These are phyloP conservation scores for Vigna angularis DNA, from an alignment of 306 rosid genomes.

Conservation along the genomic window DNA sequence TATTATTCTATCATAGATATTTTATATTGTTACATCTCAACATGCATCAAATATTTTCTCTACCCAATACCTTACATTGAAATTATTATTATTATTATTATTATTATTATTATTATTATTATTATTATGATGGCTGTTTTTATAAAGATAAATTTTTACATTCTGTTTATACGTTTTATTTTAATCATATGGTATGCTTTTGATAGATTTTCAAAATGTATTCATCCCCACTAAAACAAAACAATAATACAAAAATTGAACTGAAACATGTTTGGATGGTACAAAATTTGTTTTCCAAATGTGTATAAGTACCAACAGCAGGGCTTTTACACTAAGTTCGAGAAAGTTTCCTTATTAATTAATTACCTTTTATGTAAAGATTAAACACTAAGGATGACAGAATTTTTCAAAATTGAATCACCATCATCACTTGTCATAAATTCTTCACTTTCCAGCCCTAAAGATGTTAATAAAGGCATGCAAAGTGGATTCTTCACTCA, in stretches of 20 bases:
- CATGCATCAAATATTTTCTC: too few species aligned
- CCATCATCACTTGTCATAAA: slow-evolving; percentile 28
- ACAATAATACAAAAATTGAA: not conserved
- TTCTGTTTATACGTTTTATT: too few species aligned
- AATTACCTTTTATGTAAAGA: not conserved
- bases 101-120: too few species aligned
- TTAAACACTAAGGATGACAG: not conserved
- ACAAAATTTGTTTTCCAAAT: not conserved
- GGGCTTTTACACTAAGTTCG: not conserved
- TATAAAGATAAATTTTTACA: too few species aligned
- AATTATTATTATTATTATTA: too few species aligned
- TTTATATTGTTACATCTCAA: too few species aligned
- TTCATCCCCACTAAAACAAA: not conserved
- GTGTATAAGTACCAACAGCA: not conserved
- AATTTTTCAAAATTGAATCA: slow-evolving; percentile 1
- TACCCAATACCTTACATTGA: too few species aligned
- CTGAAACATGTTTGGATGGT: not conserved
- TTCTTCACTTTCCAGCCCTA: slow-evolving; percentile 47
- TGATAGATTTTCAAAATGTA: not conserved
- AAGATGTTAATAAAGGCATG: slow-evolving; percentile 28
- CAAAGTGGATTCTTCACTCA: not conserved
- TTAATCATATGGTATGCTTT: too few species aligned
- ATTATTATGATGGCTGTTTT: too few species aligned
- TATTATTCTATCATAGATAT: too few species aligned
- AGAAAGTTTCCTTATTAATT: not conserved